Conservation (phyloP, 1,284 basidiomycete species). For the Coniferiporia weirii region DNA sequence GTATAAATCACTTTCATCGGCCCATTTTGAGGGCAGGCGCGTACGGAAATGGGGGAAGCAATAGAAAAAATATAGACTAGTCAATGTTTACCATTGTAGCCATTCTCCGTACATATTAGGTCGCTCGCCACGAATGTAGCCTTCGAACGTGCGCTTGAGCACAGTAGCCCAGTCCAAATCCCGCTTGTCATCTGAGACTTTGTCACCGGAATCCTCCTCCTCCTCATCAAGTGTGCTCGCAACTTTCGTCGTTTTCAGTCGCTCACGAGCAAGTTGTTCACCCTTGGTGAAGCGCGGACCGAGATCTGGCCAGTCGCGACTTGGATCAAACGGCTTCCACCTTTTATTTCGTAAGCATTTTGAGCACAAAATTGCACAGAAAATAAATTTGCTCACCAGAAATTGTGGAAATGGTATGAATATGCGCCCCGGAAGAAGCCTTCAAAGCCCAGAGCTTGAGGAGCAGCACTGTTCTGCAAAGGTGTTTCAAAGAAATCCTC, state of each 20-base stretch:
- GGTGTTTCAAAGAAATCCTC: conserved; percentile 80
- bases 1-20: background rate
- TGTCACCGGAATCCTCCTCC: conserved; percentile 25
- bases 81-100: conserved; percentile 51
- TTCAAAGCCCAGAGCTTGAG: conserved; percentile 74
- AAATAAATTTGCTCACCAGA: conserved; percentile 45
- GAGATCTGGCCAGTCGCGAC: conserved; percentile 88
- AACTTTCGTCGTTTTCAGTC: background rate
- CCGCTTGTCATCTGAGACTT: conserved; percentile 47
- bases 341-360: conserved; percentile 36
- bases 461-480: conserved; percentile 58
- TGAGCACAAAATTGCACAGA: background rate
- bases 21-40: background rate
- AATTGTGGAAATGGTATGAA: conserved; percentile 86
- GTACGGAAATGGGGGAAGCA: background rate
- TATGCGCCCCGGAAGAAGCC: conserved; percentile 85
- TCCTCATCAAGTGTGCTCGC: conserved; percentile 24
- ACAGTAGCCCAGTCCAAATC: conserved; percentile 90
- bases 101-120: conserved; percentile 94
- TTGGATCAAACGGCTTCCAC: conserved; percentile 91
- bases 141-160: conserved; percentile 87
- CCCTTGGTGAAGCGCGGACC: conserved; percentile 73
- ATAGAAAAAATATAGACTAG: background rate
- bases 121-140: conserved; percentile 78
- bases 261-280: conserved; percentile 52